These are phyloP conservation scores for Zygosaccharomyces bisporus DNA, from an alignment of 805 yeast species.

Conservation along the genomic window DNA sequence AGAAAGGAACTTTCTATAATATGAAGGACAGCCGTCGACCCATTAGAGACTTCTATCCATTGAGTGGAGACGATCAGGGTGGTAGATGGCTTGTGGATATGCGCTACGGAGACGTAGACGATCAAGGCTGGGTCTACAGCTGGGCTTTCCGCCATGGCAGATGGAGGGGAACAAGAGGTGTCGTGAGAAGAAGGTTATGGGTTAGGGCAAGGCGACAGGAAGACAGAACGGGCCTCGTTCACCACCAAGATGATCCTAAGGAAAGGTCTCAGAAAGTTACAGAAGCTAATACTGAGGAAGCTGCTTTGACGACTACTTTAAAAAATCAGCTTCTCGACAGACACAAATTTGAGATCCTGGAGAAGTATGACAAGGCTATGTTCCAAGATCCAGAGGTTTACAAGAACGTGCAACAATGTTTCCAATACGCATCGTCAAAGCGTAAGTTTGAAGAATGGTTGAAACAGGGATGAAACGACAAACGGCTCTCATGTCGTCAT, in stretches of 20 bases:
- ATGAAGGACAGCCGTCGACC: slow-evolving; percentile 11
- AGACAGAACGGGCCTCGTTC: background rate
- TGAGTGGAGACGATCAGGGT: slow-evolving; percentile 9
- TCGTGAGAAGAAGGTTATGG: slow-evolving; percentile 69
- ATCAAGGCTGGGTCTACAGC: slow-evolving; percentile 80
- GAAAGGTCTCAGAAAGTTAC: background rate
- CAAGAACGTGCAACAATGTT: slow-evolving; percentile 8
- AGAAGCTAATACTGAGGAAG: background rate
- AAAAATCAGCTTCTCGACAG: slow-evolving; percentile 16
- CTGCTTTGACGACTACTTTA: slow-evolving; percentile 10
- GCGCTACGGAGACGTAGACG: slow-evolving; percentile 55
- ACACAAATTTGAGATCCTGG: slow-evolving; percentile 14
- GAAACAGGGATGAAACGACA: slow-evolving; percentile 7
- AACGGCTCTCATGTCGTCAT: background rate
- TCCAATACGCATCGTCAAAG: slow-evolving; percentile 12
- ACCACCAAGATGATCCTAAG: background rate
- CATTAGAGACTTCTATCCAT: slow-evolving; percentile 23
- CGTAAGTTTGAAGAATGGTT: slow-evolving; percentile 9
- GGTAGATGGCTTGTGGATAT: slow-evolving; percentile 66
- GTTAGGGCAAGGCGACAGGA: slow-evolving; percentile 31
- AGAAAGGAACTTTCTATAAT: slow-evolving; percentile 17
- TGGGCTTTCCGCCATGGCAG: slow-evolving; percentile 42
- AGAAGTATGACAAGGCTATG: background rate
- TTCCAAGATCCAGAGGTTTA: slow-evolving; percentile 6
- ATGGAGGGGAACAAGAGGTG: slow-evolving; percentile 67